Percentiles rank a stretch among this genome's conserved stretches.
phyloP scores from a whole-genome alignment of 805 yeast species.

The Yamadazyma scolyti region DNA sequence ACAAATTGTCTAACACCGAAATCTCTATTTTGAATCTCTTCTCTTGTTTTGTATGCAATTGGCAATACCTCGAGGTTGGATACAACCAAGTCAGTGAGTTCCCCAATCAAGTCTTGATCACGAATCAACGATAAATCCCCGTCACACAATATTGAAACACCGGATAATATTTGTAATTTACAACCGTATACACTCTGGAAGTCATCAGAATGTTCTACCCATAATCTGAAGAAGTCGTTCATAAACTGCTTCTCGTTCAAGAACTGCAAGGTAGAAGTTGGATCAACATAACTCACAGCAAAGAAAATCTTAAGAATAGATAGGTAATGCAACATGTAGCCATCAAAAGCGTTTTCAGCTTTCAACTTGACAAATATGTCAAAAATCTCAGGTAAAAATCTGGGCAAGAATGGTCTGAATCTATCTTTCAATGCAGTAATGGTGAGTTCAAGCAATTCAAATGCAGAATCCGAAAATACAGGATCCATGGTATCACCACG shows the following conservation, averaged over 20 bases:
- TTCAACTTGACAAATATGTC: constrained; percentile 31
- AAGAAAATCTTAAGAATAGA: constrained; percentile 43
- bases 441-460: constrained; percentile 35
- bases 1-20: constrained; percentile 25
- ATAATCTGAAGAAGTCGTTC: constrained; percentile 38
- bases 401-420: constrained; percentile 29
- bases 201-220: constrained; percentile 45
- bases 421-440: constrained; percentile 27
- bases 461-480: constrained; percentile 35
- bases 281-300: constrained; percentile 36
- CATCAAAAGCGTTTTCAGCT: constrained; percentile 38
- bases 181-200: constrained; percentile 54
- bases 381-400: constrained; percentile 33
- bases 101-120: constrained; percentile 31
- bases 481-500: constrained; percentile 35
- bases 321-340: constrained; percentile 40
- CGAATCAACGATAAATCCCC: constrained; percentile 25
- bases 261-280: constrained; percentile 32
- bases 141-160: constrained; percentile 35
- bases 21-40: constrained; percentile 40
- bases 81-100: constrained; percentile 37
- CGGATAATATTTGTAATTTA: constrained; percentile 48
- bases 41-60: constrained; percentile 44
- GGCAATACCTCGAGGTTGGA: constrained; percentile 44
- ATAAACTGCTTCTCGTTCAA: constrained; percentile 36